These are phyloP conservation scores for rapeseed (Brassica napus) DNA, from an alignment of 345 rosid species.

Conservation along the genomic window DNA sequence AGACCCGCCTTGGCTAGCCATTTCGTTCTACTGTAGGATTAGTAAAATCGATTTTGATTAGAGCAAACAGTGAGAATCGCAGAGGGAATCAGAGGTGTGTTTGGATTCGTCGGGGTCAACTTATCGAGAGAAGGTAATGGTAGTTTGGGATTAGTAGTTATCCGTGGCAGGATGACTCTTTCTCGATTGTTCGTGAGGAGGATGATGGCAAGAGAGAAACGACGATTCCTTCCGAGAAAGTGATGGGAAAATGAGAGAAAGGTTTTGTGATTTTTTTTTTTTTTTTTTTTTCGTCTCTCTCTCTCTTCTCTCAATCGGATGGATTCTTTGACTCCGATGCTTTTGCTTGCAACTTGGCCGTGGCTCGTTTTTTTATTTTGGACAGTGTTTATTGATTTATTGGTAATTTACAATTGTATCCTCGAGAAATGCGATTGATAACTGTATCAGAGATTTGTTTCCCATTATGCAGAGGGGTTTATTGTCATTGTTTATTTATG, in stretches of 20 bases:
- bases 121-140: conserved; percentile 10
- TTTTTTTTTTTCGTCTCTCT: not conserved
- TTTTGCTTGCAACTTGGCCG: not conserved
- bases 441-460: conserved; percentile 7
- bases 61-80: not conserved
- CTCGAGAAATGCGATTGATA: not conserved
- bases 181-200: conserved; percentile 18
- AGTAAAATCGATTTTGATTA: not conserved
- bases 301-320: conserved; percentile 13
- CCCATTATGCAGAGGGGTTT: not conserved
- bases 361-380: not conserved
- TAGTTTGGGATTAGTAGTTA: conserved; percentile 8
- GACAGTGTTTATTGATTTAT: not conserved
- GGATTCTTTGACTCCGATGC: conserved; percentile 31
- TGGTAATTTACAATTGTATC: not conserved
- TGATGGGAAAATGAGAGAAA: conserved; percentile 25
- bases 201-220: conserved; percentile 26
- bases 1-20: conserved; percentile 73
- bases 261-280: not conserved
- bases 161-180: conserved; percentile 6
- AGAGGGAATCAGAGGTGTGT: not conserved
- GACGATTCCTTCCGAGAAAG: conserved; percentile 33
- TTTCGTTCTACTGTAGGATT: conserved; percentile 32
- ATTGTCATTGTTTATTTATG: conserved; percentile 11
- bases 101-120: conserved; percentile 22